These are phyloP conservation scores for Parastagonospora nodorum DNA, from an alignment of 2,329 filamentous ascomycete genomes.

Conservation along the genomic window DNA sequence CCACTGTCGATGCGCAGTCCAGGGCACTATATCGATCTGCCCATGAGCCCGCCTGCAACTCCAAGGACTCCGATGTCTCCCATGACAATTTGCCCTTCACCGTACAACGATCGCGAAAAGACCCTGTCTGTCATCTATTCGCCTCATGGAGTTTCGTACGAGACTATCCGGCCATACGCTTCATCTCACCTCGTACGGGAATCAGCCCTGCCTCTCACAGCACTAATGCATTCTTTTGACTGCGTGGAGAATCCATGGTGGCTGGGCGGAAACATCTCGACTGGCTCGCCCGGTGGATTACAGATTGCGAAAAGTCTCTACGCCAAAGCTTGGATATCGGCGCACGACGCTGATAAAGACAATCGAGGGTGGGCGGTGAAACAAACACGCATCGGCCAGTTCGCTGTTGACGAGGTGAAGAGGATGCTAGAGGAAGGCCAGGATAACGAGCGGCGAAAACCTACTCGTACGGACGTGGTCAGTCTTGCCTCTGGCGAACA, in stretches of 20 bases:
- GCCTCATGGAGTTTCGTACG: slow-evolving; percentile 65
- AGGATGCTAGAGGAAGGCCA: slow-evolving; percentile 30
- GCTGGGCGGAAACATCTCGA: slow-evolving; percentile 63
- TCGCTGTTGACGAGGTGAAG: slow-evolving; percentile 34
- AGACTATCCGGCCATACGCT: slow-evolving; percentile 60
- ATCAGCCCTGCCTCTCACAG: slow-evolving; percentile 65
- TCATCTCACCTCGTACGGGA: slow-evolving; percentile 61
- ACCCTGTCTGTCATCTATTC: slow-evolving; percentile 68
- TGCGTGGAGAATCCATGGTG: slow-evolving; percentile 65
- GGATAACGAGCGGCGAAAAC: slow-evolving; percentile 11
- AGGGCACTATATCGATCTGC: slow-evolving; percentile 45
- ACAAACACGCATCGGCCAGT: slow-evolving; percentile 54
- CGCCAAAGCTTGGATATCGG: slow-evolving; percentile 64
- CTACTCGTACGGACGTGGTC: slow-evolving; percentile 22
- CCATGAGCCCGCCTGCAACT: slow-evolving; percentile 43
- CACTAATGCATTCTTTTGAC: slow-evolving; percentile 69
- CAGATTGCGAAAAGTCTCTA: slow-evolving; percentile 61
- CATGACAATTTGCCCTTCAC: slow-evolving; percentile 40
- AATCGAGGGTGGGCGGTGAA: slow-evolving; percentile 58
- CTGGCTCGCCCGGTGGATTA: slow-evolving; percentile 62
- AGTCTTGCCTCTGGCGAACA: slow-evolving; percentile 26
- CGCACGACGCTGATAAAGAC: slow-evolving; percentile 66
- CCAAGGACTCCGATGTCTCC: slow-evolving; percentile 40
- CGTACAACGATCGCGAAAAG: slow-evolving; percentile 42
- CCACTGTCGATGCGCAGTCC: slow-evolving; percentile 39